Evolutionary conservation across 495 filamentous ascomycete species (phyloP).

Genomic region (Pseudevernia furfuracea): DNA sequence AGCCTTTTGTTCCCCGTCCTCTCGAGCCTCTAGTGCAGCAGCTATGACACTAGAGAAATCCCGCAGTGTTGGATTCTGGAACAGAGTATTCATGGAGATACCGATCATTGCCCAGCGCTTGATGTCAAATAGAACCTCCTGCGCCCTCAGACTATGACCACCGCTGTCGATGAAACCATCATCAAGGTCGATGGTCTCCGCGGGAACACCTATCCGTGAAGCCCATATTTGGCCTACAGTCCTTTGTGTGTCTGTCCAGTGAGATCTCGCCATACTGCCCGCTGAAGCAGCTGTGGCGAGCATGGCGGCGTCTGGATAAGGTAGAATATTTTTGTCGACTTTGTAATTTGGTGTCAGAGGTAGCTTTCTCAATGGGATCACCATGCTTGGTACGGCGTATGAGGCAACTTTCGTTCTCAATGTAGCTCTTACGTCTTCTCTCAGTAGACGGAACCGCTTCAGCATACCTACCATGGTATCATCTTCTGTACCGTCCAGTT

Average conservation of each 20-base stretch:
- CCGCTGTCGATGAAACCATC: conserved; percentile 78
- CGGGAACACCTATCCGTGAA: conserved; percentile 39
- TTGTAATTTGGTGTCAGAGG: conserved; percentile 59
- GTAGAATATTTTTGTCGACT: conserved; percentile 81
- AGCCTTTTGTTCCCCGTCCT: neutral
- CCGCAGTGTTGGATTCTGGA: conserved; percentile 64
- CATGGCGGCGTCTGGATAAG: conserved; percentile 77
- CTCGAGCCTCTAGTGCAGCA: conserved; percentile 20
- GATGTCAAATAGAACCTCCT: conserved; percentile 71
- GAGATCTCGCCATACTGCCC: conserved; percentile 34
- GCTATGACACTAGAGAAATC: conserved; percentile 73
- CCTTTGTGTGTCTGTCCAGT: conserved; percentile 57
- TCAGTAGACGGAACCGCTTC: conserved; percentile 56
- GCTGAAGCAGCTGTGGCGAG: conserved; percentile 40
- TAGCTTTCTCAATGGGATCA: conserved; percentile 67
- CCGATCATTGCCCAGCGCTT: conserved; percentile 56
- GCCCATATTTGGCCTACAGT: conserved; percentile 63
- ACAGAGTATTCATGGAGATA: conserved; percentile 69
- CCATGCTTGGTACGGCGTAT: conserved; percentile 74
- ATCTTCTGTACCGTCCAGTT: conserved; percentile 36
- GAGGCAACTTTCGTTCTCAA: conserved; percentile 67
- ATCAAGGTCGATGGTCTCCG: conserved; percentile 53
- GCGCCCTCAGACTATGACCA: conserved; percentile 79
- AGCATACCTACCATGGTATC: conserved; percentile 54
- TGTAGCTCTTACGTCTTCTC: conserved; percentile 65